These are phyloP conservation scores for Fusarium anthophilum DNA, from an alignment of 2,329 filamentous ascomycete species.

Conservation along the genomic window DNA sequence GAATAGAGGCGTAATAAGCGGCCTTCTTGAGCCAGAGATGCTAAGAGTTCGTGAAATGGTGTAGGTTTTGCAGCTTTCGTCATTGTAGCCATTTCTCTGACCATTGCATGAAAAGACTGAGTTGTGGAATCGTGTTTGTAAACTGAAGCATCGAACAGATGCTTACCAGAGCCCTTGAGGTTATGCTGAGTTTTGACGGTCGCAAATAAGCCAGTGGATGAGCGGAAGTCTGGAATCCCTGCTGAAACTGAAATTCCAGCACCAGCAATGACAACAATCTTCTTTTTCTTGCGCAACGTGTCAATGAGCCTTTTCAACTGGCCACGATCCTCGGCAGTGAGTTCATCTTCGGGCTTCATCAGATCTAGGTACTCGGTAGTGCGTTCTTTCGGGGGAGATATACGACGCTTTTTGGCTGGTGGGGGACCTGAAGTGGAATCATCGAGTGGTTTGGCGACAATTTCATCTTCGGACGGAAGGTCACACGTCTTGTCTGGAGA, in stretches of 20 bases:
- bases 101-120: constrained; percentile 94
- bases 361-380: constrained; percentile 87
- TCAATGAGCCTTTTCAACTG: constrained; percentile 78
- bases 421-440: constrained; percentile 64
- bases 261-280: constrained; percentile 95
- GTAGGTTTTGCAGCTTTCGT: constrained; percentile 83
- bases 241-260: constrained; percentile 97
- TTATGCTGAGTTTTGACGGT: constrained; percentile 88
- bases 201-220: constrained; percentile 87
- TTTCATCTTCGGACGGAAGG: constrained; percentile 47
- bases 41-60: constrained; percentile 91
- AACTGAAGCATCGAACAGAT: constrained; percentile 96
- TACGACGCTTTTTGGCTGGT: constrained; percentile 79
- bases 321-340: constrained; percentile 52
- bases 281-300: constrained; percentile 86
- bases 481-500: constrained; percentile 60
- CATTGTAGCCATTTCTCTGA: constrained; percentile 84
- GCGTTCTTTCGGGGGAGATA: constrained; percentile 69
- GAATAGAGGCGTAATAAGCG: constrained; percentile 91
- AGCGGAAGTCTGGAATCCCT: constrained; percentile 97
- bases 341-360: constrained; percentile 58
- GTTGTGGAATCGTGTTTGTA: constrained; percentile 93
- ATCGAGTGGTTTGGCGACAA: constrained; percentile 41
- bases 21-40: constrained; percentile 86
- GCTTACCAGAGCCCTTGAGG: constrained; percentile 87